phyloP scores from a whole-genome alignment of 148 eudicot species.

The Vaccinium corymbosum region DNA sequence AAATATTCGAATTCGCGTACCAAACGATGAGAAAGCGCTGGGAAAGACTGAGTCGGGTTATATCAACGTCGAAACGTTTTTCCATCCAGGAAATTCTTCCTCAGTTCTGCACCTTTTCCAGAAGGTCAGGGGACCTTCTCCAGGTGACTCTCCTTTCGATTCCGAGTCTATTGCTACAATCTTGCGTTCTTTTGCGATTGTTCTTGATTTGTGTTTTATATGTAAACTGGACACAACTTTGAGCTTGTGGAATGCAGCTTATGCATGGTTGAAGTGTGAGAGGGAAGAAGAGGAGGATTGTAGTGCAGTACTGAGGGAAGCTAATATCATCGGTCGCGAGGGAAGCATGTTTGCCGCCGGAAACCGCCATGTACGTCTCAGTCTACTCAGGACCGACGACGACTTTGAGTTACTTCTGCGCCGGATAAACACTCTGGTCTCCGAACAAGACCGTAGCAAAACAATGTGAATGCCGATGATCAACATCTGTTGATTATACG shows the following conservation, averaged over 20 bases:
- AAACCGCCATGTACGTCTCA: constrained; percentile 40
- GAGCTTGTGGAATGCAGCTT: constrained; percentile 36
- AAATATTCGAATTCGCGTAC: constrained; percentile 48
- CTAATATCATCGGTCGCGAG: constrained; percentile 37
- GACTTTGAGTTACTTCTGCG: constrained; percentile 40
- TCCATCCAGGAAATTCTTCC: constrained; percentile 49
- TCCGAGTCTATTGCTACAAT: neutral
- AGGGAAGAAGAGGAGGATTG: constrained; percentile 39
- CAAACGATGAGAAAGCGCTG: constrained; percentile 49
- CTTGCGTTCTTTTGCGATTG: neutral
- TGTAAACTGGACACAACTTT: neutral
- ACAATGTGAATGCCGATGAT: constrained; percentile 7
- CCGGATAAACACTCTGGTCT: constrained; percentile 23
- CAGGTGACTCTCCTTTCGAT: constrained; percentile 38
- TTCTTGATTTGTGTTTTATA: neutral
- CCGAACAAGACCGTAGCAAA: constrained; percentile 21
- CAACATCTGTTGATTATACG: constrained; percentile 6
- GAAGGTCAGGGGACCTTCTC: constrained; percentile 52
- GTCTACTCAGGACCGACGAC: constrained; percentile 43
- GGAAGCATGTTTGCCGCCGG: constrained; percentile 37
- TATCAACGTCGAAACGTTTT: constrained; percentile 51
- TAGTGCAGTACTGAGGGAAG: constrained; percentile 27
- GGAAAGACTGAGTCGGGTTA: constrained; percentile 26
- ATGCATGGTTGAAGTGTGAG: constrained; percentile 67
- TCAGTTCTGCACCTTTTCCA: constrained; percentile 50